Percentiles rank a stretch among this genome's conserved stretches.
Evolutionary conservation across 768 basidiomycete species (phyloP).

Genomic region (Serendipita sp.): DNA sequence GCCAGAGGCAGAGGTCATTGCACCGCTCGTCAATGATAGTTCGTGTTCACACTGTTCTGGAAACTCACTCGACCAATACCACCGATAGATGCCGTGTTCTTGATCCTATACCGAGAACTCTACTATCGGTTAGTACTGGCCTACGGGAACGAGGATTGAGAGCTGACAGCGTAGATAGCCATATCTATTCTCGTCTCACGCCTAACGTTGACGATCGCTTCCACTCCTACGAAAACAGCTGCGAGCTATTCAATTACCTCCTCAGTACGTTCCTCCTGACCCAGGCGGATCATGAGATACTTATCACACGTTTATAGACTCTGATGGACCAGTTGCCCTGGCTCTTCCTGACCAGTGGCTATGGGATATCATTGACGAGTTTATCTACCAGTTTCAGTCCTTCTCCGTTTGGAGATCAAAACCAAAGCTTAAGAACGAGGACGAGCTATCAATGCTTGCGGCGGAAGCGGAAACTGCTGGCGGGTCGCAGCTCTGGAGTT

Average conservation of each 20-base stretch:
- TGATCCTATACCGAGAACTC: constrained; percentile 91
- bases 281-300: background rate
- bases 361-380: constrained; percentile 95
- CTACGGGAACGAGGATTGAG: background rate
- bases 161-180: constrained; percentile 21
- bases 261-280: constrained; percentile 44
- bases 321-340: constrained; percentile 83
- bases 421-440: constrained; percentile 70
- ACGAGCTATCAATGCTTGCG: constrained; percentile 69
- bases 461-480: constrained; percentile 46
- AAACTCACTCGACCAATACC: background rate
- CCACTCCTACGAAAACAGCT: constrained; percentile 95
- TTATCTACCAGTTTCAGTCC: constrained; percentile 96
- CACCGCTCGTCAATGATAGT: constrained; percentile 90
- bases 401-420: constrained; percentile 88
- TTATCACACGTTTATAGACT: constrained; percentile 36
- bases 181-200: constrained; percentile 88
- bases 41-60: constrained; percentile 15
- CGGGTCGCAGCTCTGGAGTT: constrained; percentile 69
- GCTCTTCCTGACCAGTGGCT: constrained; percentile 96
- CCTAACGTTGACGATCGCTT: constrained; percentile 96
- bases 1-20: constrained; percentile 94
- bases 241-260: constrained; percentile 95
- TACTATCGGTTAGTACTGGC: constrained; percentile 51
- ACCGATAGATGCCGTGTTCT: constrained; percentile 70